Conservation (phyloP, 208 protist genomes). For the Trypanosoma melophagium region DNA sequence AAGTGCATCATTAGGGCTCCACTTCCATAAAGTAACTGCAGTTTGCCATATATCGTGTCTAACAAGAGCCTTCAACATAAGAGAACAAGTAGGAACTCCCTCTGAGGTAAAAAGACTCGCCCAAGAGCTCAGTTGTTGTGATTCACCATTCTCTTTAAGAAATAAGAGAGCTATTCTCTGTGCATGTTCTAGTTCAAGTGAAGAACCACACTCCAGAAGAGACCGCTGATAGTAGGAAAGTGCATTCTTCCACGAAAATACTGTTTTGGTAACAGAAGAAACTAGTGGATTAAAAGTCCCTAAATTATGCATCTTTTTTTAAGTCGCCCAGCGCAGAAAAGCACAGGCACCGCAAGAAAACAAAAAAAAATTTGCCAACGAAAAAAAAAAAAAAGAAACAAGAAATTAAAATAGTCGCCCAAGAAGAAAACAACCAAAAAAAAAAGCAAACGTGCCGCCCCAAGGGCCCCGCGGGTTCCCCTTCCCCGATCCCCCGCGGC, state of each 20-base stretch:
- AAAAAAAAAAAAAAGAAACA: not conserved
- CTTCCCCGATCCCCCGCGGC: too few species aligned
- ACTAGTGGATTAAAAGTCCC: slow-evolving; percentile 16
- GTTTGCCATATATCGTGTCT: slow-evolving; percentile 56
- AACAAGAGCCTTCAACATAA: slow-evolving; percentile 69
- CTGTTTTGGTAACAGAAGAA: slow-evolving; percentile 5
- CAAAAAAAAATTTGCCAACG: not conserved
- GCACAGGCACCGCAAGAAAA: slow-evolving; percentile 7
- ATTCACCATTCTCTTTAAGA: slow-evolving; percentile 35
- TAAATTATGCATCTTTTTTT: slow-evolving; percentile 22
- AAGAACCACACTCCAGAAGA: slow-evolving; percentile 60
- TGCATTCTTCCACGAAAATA: slow-evolving; percentile 44
- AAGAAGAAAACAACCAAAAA: not conserved
- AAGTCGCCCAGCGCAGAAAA: not conserved
- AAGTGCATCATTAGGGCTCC: slow-evolving; percentile 29
- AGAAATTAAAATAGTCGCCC: not conserved
- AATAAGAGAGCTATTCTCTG: slow-evolving; percentile 61
- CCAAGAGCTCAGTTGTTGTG: slow-evolving; percentile 48
- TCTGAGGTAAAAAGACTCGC: slow-evolving; percentile 59
- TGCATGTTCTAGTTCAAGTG: slow-evolving; percentile 57
- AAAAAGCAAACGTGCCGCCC: not conserved
- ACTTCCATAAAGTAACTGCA: slow-evolving; percentile 44
- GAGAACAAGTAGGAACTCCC: slow-evolving; percentile 43
- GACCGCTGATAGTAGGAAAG: slow-evolving; percentile 52
- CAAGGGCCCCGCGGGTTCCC: too few species aligned